Evolutionary conservation across 176 grass and related monocot genomes (phyloP).

Genomic region (Musa itinerans): DNA sequence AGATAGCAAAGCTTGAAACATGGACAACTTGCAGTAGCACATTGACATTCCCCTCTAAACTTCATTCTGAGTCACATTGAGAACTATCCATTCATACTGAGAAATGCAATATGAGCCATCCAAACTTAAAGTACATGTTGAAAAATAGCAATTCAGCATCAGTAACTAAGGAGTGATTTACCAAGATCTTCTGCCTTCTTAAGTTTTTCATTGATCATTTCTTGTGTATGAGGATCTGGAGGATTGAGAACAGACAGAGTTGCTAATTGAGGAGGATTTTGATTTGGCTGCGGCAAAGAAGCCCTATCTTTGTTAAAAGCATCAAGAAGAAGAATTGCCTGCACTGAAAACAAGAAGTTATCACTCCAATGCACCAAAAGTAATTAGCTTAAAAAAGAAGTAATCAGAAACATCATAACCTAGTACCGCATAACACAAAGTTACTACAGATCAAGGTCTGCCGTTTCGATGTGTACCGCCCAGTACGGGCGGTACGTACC

Average conservation of each 20-base stretch:
- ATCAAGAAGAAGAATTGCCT: constrained; percentile 25
- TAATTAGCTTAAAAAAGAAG: background rate
- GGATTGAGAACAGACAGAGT: background rate
- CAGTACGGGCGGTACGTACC: too few species aligned
- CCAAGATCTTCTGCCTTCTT: constrained; percentile 26
- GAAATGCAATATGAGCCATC: too few species aligned
- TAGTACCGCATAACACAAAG: too few species aligned
- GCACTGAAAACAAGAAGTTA: background rate
- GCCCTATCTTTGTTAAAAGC: constrained; percentile 29
- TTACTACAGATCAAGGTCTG: too few species aligned
- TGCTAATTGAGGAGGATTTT: constrained; percentile 20
- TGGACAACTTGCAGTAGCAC: too few species aligned
- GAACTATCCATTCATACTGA: too few species aligned
- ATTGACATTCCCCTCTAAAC: too few species aligned
- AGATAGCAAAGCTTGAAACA: too few species aligned
- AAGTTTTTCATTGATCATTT: constrained; percentile 30
- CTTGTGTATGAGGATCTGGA: constrained; percentile 26
- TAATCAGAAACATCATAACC: background rate
- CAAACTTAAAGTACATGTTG: background rate
- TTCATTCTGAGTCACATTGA: too few species aligned
- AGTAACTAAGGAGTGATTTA: background rate
- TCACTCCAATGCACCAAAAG: background rate
- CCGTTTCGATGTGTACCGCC: too few species aligned
- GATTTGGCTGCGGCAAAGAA: constrained; percentile 19
- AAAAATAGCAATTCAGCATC: background rate